A percentile compares a stretch with the other conserved stretches of the same genome.
Conservation (phyloP, 2,329 filamentous ascomycete genomes). For the Byssothecium circinans region DNA sequence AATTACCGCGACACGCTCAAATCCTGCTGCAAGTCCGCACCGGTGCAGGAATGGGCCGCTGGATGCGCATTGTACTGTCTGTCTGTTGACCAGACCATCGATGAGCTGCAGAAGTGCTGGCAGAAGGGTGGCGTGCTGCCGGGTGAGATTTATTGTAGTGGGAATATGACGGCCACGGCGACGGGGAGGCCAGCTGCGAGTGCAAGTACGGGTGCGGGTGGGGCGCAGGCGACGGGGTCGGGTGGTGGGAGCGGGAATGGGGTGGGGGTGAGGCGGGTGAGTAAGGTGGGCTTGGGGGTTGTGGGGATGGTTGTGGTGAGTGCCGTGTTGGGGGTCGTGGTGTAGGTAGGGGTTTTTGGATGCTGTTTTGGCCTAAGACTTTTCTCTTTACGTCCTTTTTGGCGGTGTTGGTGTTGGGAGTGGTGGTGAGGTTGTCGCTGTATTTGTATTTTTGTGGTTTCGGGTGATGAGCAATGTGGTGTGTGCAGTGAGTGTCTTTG, state of each 20-base stretch:
- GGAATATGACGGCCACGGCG: conserved; percentile 29
- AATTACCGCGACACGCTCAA: conserved; percentile 29
- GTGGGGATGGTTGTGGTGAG: conserved; percentile 31
- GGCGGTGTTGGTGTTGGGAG: too few species aligned
- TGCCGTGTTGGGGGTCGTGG: conserved; percentile 28
- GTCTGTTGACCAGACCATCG: conserved; percentile 26
- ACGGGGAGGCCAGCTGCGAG: conserved; percentile 21
- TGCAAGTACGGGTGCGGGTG: conserved; percentile 13
- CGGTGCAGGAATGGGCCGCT: conserved; percentile 32
- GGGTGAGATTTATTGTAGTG: conserved; percentile 27
- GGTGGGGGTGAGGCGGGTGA: conserved; percentile 18
- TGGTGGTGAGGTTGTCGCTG: too few species aligned
- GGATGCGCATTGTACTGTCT: conserved; percentile 37
- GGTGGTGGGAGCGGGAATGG: conserved; percentile 16
- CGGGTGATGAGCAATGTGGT: too few species aligned
- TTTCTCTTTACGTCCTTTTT: too few species aligned
- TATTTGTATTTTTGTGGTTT: too few species aligned
- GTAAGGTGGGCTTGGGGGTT: conserved; percentile 33
- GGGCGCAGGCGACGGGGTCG: conserved; percentile 8
- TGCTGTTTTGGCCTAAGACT: too few species aligned
- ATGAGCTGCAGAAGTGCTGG: conserved; percentile 32
- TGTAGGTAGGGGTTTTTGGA: conserved; percentile 16
- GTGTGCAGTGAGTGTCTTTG: too few species aligned
- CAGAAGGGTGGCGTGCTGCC: conserved; percentile 28
- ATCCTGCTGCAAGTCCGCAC: conserved; percentile 36